Percentiles rank a stretch among this genome's conserved stretches.
These are phyloP conservation scores for Eucalyptus coolabah DNA, from an alignment of 345 rosid genomes.

Conservation along the genomic window DNA sequence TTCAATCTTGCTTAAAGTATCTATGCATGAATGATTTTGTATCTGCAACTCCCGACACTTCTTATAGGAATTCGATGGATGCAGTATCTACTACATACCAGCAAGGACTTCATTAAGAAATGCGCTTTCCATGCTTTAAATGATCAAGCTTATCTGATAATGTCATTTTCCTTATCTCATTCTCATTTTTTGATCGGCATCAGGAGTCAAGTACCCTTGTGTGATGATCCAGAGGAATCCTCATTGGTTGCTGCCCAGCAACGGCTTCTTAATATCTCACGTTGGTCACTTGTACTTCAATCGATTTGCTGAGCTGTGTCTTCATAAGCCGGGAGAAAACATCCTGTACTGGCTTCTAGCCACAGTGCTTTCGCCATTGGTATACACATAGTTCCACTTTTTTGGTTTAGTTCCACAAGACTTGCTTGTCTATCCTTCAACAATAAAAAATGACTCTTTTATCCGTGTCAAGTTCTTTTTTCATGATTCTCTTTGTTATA, in stretches of 20 bases:
- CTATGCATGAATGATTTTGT: background rate
- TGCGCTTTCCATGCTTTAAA: background rate
- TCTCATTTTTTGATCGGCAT: background rate
- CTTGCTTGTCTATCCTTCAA: background rate
- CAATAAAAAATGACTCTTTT: background rate
- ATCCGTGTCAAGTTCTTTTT: background rate
- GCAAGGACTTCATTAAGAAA: background rate
- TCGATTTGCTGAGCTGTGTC: constrained; percentile 13
- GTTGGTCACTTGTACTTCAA: constrained; percentile 5
- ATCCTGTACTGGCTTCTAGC: constrained; percentile 4
- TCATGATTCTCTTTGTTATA: background rate
- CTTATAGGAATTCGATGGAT: background rate
- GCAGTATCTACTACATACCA: background rate
- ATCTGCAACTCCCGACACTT: background rate
- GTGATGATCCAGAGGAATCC: constrained; percentile 13
- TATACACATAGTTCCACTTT: background rate
- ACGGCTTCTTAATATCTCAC: background rate
- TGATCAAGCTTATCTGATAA: background rate
- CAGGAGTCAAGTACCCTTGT: constrained; percentile 19
- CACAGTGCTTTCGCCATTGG: constrained; percentile 19
- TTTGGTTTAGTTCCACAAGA: background rate
- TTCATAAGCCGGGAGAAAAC: constrained; percentile 30
- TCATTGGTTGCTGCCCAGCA: constrained; percentile 9
- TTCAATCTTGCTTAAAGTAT: background rate
- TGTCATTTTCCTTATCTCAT: background rate